Conservation (phyloP, 495 filamentous ascomycete genomes). For the Hypoxylon cercidicola region DNA sequence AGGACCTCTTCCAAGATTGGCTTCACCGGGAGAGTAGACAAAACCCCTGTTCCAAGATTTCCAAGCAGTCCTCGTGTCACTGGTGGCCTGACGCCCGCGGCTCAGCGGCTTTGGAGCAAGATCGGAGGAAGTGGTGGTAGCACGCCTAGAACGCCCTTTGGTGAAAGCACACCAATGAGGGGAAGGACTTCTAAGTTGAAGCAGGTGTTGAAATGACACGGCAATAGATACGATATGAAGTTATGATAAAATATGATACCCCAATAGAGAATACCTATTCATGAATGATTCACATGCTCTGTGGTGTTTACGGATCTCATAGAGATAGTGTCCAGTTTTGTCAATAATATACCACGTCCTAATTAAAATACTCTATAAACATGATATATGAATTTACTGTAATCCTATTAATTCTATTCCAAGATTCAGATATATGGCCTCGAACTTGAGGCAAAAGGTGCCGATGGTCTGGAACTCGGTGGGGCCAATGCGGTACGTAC, state of each 20-base stretch:
- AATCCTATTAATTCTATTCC: no score
- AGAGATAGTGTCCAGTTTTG: no score
- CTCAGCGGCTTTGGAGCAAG: slow-evolving; percentile 76
- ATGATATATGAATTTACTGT: no score
- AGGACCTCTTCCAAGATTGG: slow-evolving; percentile 60
- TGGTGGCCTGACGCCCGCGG: slow-evolving; percentile 79
- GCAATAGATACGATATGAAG: slow-evolving; percentile 11
- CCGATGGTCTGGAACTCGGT: no score
- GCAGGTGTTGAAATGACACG: slow-evolving; percentile 36
- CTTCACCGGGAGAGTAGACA: slow-evolving; percentile 65
- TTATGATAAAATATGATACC: slow-evolving; percentile 37
- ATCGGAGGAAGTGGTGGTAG: slow-evolving; percentile 66
- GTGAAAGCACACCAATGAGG: slow-evolving; percentile 49
- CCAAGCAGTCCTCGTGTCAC: slow-evolving; percentile 75
- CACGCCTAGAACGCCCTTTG: slow-evolving; percentile 61
- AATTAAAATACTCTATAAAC: no score
- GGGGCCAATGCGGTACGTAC: slow-evolving; percentile 21
- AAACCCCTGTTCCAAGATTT: slow-evolving; percentile 75
- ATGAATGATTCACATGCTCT: neutral
- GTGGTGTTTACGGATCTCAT: no score
- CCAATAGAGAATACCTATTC: slow-evolving; percentile 13
- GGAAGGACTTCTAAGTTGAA: slow-evolving; percentile 46
- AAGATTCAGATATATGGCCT: no score
- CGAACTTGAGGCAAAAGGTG: no score
- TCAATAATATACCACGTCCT: no score